Evolutionary conservation across 768 basidiomycete species (phyloP), one percentile per base, ranked within the genome.

Genomic region (Pleurotus cornucopiae): DNA sequence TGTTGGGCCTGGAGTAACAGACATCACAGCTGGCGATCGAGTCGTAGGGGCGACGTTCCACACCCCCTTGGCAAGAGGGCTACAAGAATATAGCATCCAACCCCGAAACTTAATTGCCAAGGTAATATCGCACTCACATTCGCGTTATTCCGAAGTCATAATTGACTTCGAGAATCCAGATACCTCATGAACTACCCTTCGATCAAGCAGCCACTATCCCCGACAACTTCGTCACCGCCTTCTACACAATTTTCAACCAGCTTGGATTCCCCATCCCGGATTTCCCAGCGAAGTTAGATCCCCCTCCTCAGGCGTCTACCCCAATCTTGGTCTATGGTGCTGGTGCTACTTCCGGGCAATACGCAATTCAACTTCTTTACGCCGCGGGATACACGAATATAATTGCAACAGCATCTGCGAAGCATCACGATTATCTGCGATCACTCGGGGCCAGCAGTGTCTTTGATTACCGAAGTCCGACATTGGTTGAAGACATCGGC

Each of bases 311-410:
- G 18, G 65, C 69, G 2, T 56, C 65, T 16, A 61, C 60, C 1
- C 72, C 77, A 1, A 74, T 80, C 49, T 67, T 79, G 1, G 62
- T 79, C 18, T 79, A 78, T 56, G 78, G 78, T 25, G 76, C 71
- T 11, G 76, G 77, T 3, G 64, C 77, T 9, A 72, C 71, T 13
- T 59, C 71, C 5, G 78, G 75, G 0, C 64, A 71, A 46, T 77
- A 75, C 49, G 61, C 69, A 39, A 54, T 74, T 37, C 70, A 71
- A 57, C 66, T 79, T n/a, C 70, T 79, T 21, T 61, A 64, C n/a
- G 60, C 73, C 5, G 73, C 75, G 3, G 73, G 75, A 1, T 79
- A 77, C 66, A 75, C 63, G 26, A 73, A 69, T 26, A 64, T 79
- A 41, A 64, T 79, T 51, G 72, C 71, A 20, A 77, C 73, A 5